These are phyloP conservation scores for Hygrocybe punicea DNA, from an alignment of 768 basidiomycete genomes.

Conservation along the genomic window DNA sequence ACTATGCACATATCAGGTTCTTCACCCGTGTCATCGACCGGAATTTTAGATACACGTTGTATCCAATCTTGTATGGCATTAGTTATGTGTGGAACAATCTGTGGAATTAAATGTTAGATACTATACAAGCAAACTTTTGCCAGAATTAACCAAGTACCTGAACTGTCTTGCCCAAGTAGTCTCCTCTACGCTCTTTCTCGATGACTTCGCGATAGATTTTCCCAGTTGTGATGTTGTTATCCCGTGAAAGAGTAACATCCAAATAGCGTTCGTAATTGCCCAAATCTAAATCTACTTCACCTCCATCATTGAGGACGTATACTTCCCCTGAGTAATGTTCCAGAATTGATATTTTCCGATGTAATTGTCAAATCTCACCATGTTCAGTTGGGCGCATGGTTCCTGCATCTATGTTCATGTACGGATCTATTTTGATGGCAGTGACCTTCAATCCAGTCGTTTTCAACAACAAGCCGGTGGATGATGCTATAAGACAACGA, in stretches of 20 bases:
- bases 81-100: slow-evolving; percentile 96
- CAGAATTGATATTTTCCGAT: slow-evolving; percentile 1
- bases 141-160: slow-evolving; percentile 76
- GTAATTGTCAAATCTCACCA: slow-evolving; percentile 52
- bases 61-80: slow-evolving; percentile 99
- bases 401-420: slow-evolving; percentile 99
- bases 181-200: slow-evolving; percentile 86
- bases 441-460: slow-evolving; percentile 95
- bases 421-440: slow-evolving; percentile 99
- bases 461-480: slow-evolving; percentile 92
- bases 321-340: slow-evolving; percentile 65
- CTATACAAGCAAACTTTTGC: no score
- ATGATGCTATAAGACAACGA: slow-evolving; percentile 66
- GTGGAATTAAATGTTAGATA: no score
- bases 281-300: slow-evolving; percentile 95
- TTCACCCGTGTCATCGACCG: slow-evolving; percentile 90
- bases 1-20: slow-evolving; percentile 96
- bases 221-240: slow-evolving; percentile 98
- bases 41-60: slow-evolving; percentile 88
- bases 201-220: slow-evolving; percentile 98
- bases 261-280: slow-evolving; percentile 99
- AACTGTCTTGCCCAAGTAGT: slow-evolving; percentile 95
- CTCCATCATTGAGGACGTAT: slow-evolving; percentile 96
- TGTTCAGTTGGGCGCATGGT: slow-evolving; percentile 99
- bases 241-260: slow-evolving; percentile 86